Base-by-base conservation (phyloP, 352 stramenopile species). In the Globisporangium nagaii region DNA sequence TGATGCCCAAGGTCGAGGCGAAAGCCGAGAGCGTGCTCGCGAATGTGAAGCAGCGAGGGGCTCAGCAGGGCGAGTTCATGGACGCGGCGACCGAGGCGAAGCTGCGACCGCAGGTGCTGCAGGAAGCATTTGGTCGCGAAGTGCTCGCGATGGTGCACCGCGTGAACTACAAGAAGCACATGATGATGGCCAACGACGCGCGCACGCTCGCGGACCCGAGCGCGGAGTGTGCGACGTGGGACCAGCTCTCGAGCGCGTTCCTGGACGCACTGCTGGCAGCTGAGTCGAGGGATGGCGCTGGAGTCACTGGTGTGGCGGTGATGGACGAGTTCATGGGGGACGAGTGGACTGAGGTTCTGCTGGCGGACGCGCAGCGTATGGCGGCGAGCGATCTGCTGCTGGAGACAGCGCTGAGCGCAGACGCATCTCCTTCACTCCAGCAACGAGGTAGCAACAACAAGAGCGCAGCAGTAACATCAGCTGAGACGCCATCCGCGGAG, bases 71-170 rank as follows among this genome's bases (percentile, higher is more conserved):
- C 19, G 84, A 96, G 17, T 43, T 84, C 40, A 95, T 96, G 84
- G 84, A 95, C 46, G 22, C 59, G 0, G 63, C 64, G 0, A 96
- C 84, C 0, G 84, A 96, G 60, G 51, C 55, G 2, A 60, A 77
- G 53, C 71, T 94, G 32, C 32, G 80, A 31, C 84, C 84, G 1
- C 84, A 95, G 48, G 73, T 95, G 8, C 60, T 93, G 35, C 85
- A 93, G 43, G 84, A 96, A 55, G 84, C 84, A 0, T 95, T 96
- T 67, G 83, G 71, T 0, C 68, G 86, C 37, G 82, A 96, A 53
- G 67, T 95, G 20, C 48, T 95, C 31, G 69, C 72, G 11, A 92
- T 96, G 80, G 75, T 96, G 19, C 84, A 88, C 43, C 81, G 81
- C 6, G 73, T 95, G 13, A 93, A 93, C 59, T 66, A 73, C 53